Base-by-base conservation (phyloP, 129 eudicot genomes). In the Artemisia argyi region DNA sequence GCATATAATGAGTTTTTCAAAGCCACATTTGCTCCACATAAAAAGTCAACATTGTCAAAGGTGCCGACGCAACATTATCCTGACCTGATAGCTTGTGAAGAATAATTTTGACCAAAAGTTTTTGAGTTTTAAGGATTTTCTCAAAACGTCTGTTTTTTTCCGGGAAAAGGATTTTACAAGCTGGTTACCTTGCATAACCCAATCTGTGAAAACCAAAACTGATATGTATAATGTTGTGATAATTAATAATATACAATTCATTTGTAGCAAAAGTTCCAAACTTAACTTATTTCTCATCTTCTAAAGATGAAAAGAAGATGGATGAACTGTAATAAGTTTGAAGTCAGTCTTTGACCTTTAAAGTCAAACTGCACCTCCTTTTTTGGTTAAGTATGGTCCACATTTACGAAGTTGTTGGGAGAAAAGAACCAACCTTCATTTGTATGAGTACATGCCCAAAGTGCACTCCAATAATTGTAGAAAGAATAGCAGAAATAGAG, bases 401-500 rank as follows among this genome's bases (percentile, higher is more conserved):
- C 32, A 28, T 28, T 0, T 30, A 30, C 1, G 35, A 0, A 30
- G 5, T 30, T 30, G 35, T 4, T 30, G 49, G 54, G 55, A 81
- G 59, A 61, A 26, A 67, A 11, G 11, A 52, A 59, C 61, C 48
- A 57, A 88, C 96, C 96, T 92, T 83, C 42, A 92, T 81, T 74
- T 92, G 87, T 56, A 92, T 56, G 81, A 92, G 89, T 64, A 88
- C 91, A 81, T 92, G 97, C 52, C 96, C 96, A 61, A 66, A 85
- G 79, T 92, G 97, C 68, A 89, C 83, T 50, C 97, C 96, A 22
- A 86, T 58, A 61, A 83, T 69, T 59, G 93, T 81, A 52, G 97
- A 92, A 56, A 92, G 80, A 59, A 86, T 89, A 51, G 97, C 97
- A 52, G 97, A 89, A 53, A 88, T 79, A 42, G 96, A 92, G 87